phyloP scores from a whole-genome alignment of 164 flowering plant genomes.

The Berberis thunbergii region DNA sequence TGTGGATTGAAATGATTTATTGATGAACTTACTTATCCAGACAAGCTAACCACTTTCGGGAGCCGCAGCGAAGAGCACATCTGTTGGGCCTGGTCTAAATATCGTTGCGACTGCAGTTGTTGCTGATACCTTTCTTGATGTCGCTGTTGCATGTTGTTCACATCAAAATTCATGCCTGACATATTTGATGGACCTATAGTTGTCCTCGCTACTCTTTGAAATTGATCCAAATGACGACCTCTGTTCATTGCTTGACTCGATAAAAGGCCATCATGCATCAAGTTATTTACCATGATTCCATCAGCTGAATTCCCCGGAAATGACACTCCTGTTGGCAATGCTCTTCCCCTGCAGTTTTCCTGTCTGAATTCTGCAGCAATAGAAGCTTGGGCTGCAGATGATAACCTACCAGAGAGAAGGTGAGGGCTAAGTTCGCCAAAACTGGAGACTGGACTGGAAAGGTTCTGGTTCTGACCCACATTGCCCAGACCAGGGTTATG shows the following conservation, averaged over 20 bases:
- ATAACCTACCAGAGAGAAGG: not conserved
- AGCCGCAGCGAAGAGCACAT: not conserved
- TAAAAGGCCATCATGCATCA: constrained; percentile 1
- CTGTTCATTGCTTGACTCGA: not conserved
- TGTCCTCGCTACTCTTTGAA: not conserved
- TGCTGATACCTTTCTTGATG: not conserved
- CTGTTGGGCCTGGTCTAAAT: not conserved
- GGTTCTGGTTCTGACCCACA: constrained; percentile 1
- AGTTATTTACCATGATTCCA: not conserved
- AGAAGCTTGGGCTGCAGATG: not conserved
- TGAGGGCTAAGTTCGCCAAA: constrained; percentile 3
- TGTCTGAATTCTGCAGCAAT: no score
- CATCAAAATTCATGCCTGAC: not conserved
- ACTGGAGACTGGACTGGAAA: constrained; percentile 1
- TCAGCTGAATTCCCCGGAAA: constrained; percentile 4
- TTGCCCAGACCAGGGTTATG: not conserved
- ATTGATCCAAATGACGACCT: not conserved
- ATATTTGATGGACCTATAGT: not conserved
- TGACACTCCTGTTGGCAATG: constrained; percentile 4
- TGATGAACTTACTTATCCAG: not conserved
- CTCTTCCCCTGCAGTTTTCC: constrained; percentile 3
- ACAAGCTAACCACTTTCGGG: not conserved
- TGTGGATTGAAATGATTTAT: not conserved
- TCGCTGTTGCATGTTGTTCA: not conserved
- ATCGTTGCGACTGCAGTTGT: not conserved